Conservation (phyloP, 1,284 basidiomycete species). For the Ganoderma leucocontextum region DNA sequence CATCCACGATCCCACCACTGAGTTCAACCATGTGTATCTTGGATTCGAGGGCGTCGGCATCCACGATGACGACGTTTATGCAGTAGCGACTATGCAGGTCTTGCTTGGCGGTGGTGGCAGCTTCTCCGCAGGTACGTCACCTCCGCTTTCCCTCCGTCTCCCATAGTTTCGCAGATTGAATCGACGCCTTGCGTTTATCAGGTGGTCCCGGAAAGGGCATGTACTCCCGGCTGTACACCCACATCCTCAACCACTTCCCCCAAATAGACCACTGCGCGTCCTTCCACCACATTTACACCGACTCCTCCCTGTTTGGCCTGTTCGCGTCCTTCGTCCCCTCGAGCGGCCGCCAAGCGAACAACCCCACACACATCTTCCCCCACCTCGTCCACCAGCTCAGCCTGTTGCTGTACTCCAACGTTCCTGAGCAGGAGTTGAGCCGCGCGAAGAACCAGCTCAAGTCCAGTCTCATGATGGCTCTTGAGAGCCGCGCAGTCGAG, state of each 20-base stretch:
- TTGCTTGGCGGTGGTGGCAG: constrained; percentile 95
- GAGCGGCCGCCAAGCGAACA: constrained; percentile 67
- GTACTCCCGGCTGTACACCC: constrained; percentile 98
- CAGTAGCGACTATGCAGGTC: constrained; percentile 94
- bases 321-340: constrained; percentile 89
- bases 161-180: constrained; percentile 2
- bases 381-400: constrained; percentile 89
- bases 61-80: constrained; percentile 93
- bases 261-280: constrained; percentile 97
- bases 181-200: constrained; percentile 37
- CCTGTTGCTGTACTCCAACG: constrained; percentile 71
- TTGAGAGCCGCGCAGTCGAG: constrained; percentile 91
- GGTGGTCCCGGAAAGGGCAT: constrained; percentile 99
- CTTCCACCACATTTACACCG: constrained; percentile 98
- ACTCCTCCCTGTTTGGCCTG: constrained; percentile 94
- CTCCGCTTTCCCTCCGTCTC: constrained; percentile 6
- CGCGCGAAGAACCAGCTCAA: constrained; percentile 98
- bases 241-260: constrained; percentile 94
- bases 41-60: constrained; percentile 94
- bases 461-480: constrained; percentile 93
- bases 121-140: constrained; percentile 85
- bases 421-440: constrained; percentile 76
- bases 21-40: constrained; percentile 95
- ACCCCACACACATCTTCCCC: constrained; percentile 77
- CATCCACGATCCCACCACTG: constrained; percentile 71